Base-by-base conservation (phyloP, 257 asterid genomes). In the Solanum chaucha region DNA sequence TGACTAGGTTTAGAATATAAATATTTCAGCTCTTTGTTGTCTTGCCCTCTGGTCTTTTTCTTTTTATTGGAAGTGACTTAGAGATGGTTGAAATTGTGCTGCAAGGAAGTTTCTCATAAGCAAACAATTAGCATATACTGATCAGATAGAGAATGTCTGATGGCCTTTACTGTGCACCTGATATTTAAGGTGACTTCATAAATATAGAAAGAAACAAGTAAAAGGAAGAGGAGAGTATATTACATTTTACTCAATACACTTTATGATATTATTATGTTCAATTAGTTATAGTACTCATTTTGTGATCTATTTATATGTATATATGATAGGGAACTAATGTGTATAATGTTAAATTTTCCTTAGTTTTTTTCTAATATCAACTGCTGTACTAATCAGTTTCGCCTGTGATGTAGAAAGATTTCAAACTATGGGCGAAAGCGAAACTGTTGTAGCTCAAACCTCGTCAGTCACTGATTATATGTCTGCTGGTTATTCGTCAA, bases 341-440 rank as follows among this genome's bases (percentile, higher is more conserved):
- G 70, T 48, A 81, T 30, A 10, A 28, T 10, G 59, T 40, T 38
- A 12, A 40, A 6, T 77, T 30, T 81, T 30, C 26, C 41, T 44
- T 80, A 4, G 6, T 28, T 51, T 46, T 44, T 46, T 15, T 36
- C 55, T 81, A 30, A 28, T 80, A 20, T 81, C 32, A 17, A 7
- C 64, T 30, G 44, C 30, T 81, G 19, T 28, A 81, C 44, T 81
- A 51, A 81, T 48, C 32, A 81, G 36, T 48, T 81, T 20, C 8
- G 12, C 46, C 38, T 81, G 30, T 51, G 26, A 48, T 30, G 44
- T 51, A 30, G 70, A 81, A 40, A 81, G 85, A 3, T 48, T 48
- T 30, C 35, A 10, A 81, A 46, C 36, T 78, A 89, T 89, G 91
- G 88, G 89, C 2, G 91, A 89, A 46, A 86, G 91, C 73, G 90